These are phyloP conservation scores for Imleria badia DNA, from an alignment of 768 basidiomycete species.

Conservation along the genomic window DNA sequence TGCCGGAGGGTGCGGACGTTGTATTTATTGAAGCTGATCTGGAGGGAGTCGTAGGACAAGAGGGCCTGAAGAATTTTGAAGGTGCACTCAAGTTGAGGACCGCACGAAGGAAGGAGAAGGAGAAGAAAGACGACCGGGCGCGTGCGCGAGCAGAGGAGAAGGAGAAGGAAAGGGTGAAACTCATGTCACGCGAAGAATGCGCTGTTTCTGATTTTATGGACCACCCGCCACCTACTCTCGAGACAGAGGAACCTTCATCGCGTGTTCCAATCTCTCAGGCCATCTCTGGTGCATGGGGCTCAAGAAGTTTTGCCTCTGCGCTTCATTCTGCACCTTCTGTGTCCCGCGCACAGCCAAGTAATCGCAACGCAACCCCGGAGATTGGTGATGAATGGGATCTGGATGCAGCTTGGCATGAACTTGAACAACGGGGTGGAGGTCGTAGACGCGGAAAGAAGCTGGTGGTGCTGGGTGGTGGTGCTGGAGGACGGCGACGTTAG, in stretches of 20 bases:
- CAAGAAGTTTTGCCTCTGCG: slow-evolving; percentile 79
- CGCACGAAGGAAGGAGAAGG: slow-evolving; percentile 75
- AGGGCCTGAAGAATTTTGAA: slow-evolving; percentile 81
- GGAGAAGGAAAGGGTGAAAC: slow-evolving; percentile 56
- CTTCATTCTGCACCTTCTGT: slow-evolving; percentile 52
- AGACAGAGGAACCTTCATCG: slow-evolving; percentile 14
- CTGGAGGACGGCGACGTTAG: slow-evolving; percentile 49
- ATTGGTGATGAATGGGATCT: slow-evolving; percentile 72
- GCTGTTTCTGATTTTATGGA: slow-evolving; percentile 3
- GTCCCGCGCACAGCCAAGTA: slow-evolving; percentile 42
- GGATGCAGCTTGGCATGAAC: slow-evolving; percentile 78
- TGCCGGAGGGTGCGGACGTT: slow-evolving; percentile 90
- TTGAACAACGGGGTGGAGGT: slow-evolving; percentile 57
- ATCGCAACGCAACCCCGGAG: slow-evolving; percentile 27
- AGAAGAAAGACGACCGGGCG: slow-evolving; percentile 83
- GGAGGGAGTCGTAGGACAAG: slow-evolving; percentile 68
- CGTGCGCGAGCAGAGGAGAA: slow-evolving; percentile 73
- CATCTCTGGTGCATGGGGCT: slow-evolving; percentile 68
- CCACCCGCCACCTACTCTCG: slow-evolving; percentile 5
- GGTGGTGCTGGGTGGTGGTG: slow-evolving; percentile 71
- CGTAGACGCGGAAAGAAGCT: slow-evolving; percentile 63
- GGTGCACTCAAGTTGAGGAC: slow-evolving; percentile 75
- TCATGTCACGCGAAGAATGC: slow-evolving; percentile 22
- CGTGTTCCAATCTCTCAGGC: slow-evolving; percentile 11
- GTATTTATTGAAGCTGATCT: slow-evolving; percentile 92